Percentiles rank a stretch among this genome's conserved stretches.
phyloP scores from a whole-genome alignment of 2,329 filamentous ascomycete species.

The Aspergillus glaucus region DNA sequence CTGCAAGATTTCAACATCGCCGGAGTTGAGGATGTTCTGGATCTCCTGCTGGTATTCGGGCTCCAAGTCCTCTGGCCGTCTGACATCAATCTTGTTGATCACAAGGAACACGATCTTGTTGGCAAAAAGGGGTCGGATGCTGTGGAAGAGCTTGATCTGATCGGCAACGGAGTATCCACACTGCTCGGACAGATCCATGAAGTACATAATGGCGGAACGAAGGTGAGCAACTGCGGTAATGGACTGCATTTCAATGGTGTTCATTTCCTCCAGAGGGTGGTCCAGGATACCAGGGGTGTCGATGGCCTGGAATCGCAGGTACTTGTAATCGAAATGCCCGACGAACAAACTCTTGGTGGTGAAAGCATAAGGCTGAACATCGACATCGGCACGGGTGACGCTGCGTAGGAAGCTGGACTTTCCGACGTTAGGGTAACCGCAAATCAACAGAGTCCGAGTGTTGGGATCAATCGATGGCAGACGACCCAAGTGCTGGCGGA shows the following conservation, averaged over 20 bases:
- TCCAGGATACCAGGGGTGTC: slow-evolving; percentile 98
- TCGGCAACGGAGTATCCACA: slow-evolving; percentile 90
- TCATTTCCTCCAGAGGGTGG: slow-evolving; percentile 98
- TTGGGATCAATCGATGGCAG: slow-evolving; percentile 98
- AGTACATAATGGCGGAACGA: slow-evolving; percentile 90
- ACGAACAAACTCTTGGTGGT: slow-evolving; percentile 97
- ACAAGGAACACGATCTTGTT: slow-evolving; percentile 97
- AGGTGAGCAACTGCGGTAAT: slow-evolving; percentile 97
- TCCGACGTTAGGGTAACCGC: slow-evolving; percentile 95
- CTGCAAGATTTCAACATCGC: slow-evolving; percentile 87
- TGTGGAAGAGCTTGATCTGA: slow-evolving; percentile 92
- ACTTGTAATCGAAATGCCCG: slow-evolving; percentile 97
- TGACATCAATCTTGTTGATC: slow-evolving; percentile 96
- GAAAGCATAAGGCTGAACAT: slow-evolving; percentile 96
- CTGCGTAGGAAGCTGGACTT: slow-evolving; percentile 94
- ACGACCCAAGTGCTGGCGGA: slow-evolving; percentile 93
- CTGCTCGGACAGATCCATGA: slow-evolving; percentile 96
- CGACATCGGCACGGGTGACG: slow-evolving; percentile 89
- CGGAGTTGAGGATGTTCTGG: slow-evolving; percentile 72
- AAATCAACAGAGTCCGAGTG: slow-evolving; percentile 90
- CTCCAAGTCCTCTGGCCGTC: slow-evolving; percentile 79
- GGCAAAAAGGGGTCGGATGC: slow-evolving; percentile 91
- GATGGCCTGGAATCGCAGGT: slow-evolving; percentile 82
- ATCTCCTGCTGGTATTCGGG: slow-evolving; percentile 70
- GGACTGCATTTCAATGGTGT: slow-evolving; percentile 98